These are phyloP conservation scores for Tetracentron sinense DNA, from an alignment of 164 flowering plant genomes.

Conservation along the genomic window DNA sequence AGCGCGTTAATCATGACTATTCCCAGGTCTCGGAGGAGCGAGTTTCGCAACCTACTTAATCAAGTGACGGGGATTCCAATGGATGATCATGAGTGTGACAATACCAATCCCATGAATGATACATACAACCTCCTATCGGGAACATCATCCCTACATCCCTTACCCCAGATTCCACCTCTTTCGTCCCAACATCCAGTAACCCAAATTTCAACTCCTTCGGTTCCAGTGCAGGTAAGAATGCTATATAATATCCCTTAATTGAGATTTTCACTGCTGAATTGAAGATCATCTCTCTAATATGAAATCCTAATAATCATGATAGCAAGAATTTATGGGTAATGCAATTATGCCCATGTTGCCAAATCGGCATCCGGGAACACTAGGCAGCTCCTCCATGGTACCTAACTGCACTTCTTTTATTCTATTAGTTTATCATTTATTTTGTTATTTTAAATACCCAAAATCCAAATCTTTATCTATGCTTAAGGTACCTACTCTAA, in stretches of 20 bases:
- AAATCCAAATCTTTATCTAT: too few species aligned
- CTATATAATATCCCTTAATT: not conserved
- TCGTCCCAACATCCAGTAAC: too few species aligned
- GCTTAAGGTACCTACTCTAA: too few species aligned
- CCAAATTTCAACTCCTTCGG: too few species aligned
- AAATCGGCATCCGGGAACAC: not conserved
- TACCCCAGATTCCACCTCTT: not conserved
- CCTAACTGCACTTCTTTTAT: not conserved
- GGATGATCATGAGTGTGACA: not conserved
- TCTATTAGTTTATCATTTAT: not conserved
- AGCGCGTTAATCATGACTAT: too few species aligned
- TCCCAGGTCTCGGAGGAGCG: not conserved
- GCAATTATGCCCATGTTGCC: not conserved
- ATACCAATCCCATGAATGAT: not conserved
- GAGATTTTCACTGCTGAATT: too few species aligned
- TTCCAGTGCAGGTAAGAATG: not conserved
- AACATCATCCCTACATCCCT: not conserved
- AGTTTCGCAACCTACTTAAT: not conserved
- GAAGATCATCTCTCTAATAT: not conserved
- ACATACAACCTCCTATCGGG: not conserved
- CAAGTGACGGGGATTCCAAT: not conserved
- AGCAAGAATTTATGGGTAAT: not conserved
- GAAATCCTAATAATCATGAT: not conserved
- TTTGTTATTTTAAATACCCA: not conserved
- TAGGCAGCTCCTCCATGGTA: not conserved